phyloP scores from a whole-genome alignment of 345 rosid species.

The Aurinia saxatilis region DNA sequence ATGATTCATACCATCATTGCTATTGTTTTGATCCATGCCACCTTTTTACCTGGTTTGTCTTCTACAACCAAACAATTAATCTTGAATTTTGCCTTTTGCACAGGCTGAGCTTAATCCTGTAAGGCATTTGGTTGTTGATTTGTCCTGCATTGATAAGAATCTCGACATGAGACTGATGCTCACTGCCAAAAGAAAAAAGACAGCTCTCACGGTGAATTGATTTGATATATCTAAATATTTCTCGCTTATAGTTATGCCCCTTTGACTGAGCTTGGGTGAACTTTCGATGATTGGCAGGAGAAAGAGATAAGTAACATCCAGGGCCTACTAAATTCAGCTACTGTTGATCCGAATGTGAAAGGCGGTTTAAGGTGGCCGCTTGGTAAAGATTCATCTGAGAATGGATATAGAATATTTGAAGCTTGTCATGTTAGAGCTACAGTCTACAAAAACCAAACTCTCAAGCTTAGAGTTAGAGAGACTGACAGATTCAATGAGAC shows the following conservation, averaged over 20 bases:
- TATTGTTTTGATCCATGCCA: neutral
- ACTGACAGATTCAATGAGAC: conserved; percentile 53
- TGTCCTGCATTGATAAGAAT: conserved; percentile 53
- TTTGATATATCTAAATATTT: neutral
- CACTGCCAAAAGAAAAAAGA: conserved; percentile 35
- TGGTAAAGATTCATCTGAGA: conserved; percentile 33
- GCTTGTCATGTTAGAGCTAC: conserved; percentile 39
- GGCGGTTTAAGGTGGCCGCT: conserved; percentile 70
- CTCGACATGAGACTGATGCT: conserved; percentile 64
- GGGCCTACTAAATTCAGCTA: conserved; percentile 39
- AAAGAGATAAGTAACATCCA: conserved; percentile 42
- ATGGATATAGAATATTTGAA: conserved; percentile 39
- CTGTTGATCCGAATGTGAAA: conserved; percentile 49
- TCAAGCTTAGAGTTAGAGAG: conserved; percentile 44
- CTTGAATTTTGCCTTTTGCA: neutral
- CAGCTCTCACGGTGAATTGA: conserved; percentile 35
- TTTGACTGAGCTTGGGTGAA: neutral
- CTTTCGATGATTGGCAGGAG: conserved; percentile 35
- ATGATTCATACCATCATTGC: neutral
- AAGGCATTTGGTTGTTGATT: conserved; percentile 49
- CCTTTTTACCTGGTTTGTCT: neutral
- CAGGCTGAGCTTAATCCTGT: conserved; percentile 42
- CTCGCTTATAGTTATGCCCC: neutral
- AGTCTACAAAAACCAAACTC: conserved; percentile 32
- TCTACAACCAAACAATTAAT: neutral